Evolutionary conservation across 2,329 filamentous ascomycete genomes (phyloP).

Genomic region (Teratosphaeria gauchensis): DNA sequence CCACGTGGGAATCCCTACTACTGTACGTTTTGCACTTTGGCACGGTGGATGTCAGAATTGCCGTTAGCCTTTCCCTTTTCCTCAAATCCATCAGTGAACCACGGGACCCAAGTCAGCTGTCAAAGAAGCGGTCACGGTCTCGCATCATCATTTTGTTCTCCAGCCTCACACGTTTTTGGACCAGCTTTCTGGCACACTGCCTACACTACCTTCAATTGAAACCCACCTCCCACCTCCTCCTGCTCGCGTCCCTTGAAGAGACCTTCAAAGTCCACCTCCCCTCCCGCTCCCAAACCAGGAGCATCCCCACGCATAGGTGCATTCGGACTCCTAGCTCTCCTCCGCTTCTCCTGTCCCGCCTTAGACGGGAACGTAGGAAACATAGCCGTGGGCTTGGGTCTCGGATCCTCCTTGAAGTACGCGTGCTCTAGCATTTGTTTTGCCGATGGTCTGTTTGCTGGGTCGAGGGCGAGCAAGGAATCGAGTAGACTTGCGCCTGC

Average conservation of each 20-base stretch:
- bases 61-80: too few relatives aligned
- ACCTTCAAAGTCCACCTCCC: slow-evolving; percentile 39
- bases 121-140: too few relatives aligned
- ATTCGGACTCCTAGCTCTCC: slow-evolving; percentile 60
- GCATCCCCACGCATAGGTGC: slow-evolving; percentile 64
- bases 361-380: slow-evolving; percentile 97
- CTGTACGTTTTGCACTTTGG: slow-evolving; percentile 5
- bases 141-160: too few relatives aligned
- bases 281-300: slow-evolving; percentile 13
- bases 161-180: too few relatives aligned
- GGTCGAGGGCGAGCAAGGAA: slow-evolving; percentile 64
- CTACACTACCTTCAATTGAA: slow-evolving; percentile 28
- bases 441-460: slow-evolving; percentile 59
- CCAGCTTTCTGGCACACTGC: not conserved
- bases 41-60: too few relatives aligned
- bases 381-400: slow-evolving; percentile 80
- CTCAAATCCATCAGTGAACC: too few relatives aligned
- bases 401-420: slow-evolving; percentile 84
- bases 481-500: slow-evolving; percentile 63
- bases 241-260: slow-evolving; percentile 41
- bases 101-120: too few relatives aligned
- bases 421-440: slow-evolving; percentile 64
- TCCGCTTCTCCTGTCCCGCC: slow-evolving; percentile 76
- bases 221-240: slow-evolving; percentile 40
- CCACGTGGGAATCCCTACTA: slow-evolving; percentile 7